Evolutionary conservation across 805 yeast species (phyloP).

Genomic region (Metschnikowia kofuensis): DNA sequence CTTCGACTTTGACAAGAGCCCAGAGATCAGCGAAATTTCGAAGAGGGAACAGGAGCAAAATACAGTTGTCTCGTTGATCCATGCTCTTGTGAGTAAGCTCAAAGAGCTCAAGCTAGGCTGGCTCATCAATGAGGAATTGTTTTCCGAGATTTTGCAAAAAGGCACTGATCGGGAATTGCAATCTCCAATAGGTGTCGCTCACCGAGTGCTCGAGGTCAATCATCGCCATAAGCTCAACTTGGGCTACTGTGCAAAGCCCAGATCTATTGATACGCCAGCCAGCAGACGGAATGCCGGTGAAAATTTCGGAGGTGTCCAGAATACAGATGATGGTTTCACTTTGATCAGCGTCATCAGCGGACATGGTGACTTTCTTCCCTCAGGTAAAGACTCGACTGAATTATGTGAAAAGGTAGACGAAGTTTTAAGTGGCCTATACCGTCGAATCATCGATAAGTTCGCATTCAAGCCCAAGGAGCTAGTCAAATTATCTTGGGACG

Average conservation of each 20-base stretch:
- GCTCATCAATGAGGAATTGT: background rate
- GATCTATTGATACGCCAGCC: background rate
- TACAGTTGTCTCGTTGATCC: background rate
- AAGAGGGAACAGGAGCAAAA: background rate
- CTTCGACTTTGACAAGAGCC: background rate
- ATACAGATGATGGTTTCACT: background rate
- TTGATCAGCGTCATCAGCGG: background rate
- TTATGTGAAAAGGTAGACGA: background rate
- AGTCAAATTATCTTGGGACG: background rate
- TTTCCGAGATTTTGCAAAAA: background rate
- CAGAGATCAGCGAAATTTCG: background rate
- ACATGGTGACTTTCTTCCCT: background rate
- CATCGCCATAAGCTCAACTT: background rate
- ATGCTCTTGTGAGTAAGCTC: background rate
- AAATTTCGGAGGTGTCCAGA: background rate
- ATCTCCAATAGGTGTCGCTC: background rate
- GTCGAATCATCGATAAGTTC: background rate
- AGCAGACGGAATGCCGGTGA: background rate
- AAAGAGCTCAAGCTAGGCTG: background rate
- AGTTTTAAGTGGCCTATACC: background rate
- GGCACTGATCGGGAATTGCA: background rate
- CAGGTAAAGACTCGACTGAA: background rate
- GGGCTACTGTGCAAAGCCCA: background rate
- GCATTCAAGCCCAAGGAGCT: background rate
- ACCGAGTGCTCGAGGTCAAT: background rate